A percentile compares a stretch with the other conserved stretches of the same genome.
phyloP scores from a whole-genome alignment of 2,329 filamentous ascomycete genomes.

The Escovopsis weberi region DNA sequence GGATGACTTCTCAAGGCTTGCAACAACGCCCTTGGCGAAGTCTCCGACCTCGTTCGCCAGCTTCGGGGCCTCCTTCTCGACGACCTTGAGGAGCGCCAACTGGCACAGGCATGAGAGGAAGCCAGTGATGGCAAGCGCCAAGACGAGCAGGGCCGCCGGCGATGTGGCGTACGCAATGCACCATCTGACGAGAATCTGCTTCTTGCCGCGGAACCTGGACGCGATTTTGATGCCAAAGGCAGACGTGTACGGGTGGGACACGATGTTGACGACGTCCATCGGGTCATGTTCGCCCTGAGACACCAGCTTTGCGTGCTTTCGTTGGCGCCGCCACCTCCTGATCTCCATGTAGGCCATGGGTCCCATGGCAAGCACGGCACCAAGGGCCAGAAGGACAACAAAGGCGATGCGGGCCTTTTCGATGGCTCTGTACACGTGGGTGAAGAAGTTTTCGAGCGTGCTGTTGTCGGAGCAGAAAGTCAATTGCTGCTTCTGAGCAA shows the following conservation, averaged over 20 bases:
- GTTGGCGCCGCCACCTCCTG: constrained; percentile 58
- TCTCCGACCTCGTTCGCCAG: constrained; percentile 60
- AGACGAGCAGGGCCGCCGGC: constrained; percentile 67
- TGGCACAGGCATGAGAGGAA: constrained; percentile 74
- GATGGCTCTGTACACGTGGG: constrained; percentile 51
- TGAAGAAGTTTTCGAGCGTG: constrained; percentile 72
- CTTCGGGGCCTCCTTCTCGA: constrained; percentile 63
- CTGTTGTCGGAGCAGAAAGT: constrained; percentile 82
- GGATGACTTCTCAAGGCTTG: constrained; percentile 58
- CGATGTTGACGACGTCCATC: constrained; percentile 80
- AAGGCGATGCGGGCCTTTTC: constrained; percentile 58
- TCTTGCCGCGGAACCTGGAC: constrained; percentile 46
- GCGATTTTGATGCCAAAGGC: constrained; percentile 56
- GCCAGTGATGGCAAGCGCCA: constrained; percentile 69
- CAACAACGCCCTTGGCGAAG: constrained; percentile 67
- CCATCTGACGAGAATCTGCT: constrained; percentile 67
- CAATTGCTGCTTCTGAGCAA: constrained; percentile 69
- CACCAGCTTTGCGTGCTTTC: constrained; percentile 53
- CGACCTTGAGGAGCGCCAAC: constrained; percentile 56
- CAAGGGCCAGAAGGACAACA: constrained; percentile 55
- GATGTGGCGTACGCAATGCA: constrained; percentile 78
- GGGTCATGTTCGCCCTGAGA: constrained; percentile 54
- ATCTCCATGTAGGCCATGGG: constrained; percentile 75
- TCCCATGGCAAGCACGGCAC: constrained; percentile 58
- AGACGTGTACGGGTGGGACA: constrained; percentile 65